phyloP scores from a whole-genome alignment of 345 rosid genomes.

The Psidium guajava region DNA sequence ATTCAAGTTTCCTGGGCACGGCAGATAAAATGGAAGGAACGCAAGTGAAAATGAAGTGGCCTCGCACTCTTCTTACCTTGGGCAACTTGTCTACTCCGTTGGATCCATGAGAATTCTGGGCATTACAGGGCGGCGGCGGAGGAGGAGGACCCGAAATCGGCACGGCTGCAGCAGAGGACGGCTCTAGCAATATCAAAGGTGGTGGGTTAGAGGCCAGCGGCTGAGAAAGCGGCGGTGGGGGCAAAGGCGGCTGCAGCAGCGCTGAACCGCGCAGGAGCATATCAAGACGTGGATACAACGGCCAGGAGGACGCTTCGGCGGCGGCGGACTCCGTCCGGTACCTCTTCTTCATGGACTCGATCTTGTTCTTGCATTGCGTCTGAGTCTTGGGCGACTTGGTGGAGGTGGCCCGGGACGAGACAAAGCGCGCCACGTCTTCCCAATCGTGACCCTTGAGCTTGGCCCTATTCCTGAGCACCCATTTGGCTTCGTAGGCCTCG shows the following conservation, averaged over 20 bases:
- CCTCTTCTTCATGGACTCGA: conserved; percentile 96
- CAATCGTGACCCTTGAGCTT: conserved; percentile 96
- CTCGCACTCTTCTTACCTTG: conserved; percentile 31
- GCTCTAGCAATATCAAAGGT: conserved; percentile 38
- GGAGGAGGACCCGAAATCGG: conserved; percentile 1
- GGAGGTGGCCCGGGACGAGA: conserved; percentile 52
- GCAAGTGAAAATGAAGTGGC: not conserved
- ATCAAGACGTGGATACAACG: conserved; percentile 74
- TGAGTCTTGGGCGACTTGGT: conserved; percentile 79
- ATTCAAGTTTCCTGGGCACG: not conserved
- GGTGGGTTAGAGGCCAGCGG: conserved; percentile 12
- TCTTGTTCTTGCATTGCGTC: conserved; percentile 98
- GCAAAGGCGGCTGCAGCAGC: not conserved
- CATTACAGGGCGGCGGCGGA: conserved; percentile 5
- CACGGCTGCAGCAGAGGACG: conserved; percentile 9
- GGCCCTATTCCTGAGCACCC: conserved; percentile 85
- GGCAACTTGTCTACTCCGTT: conserved; percentile 43
- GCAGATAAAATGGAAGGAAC: not conserved
- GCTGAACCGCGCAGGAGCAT: conserved; percentile 60
- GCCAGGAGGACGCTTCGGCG: conserved; percentile 80
- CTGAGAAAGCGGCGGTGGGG: conserved; percentile 16
- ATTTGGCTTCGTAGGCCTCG: conserved; percentile 83
- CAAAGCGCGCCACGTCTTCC: conserved; percentile 83
- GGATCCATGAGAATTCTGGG: conserved; percentile 60
- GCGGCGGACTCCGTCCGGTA: conserved; percentile 81